phyloP scores from a whole-genome alignment of 768 basidiomycete species.

The Podaxis sp. region DNA sequence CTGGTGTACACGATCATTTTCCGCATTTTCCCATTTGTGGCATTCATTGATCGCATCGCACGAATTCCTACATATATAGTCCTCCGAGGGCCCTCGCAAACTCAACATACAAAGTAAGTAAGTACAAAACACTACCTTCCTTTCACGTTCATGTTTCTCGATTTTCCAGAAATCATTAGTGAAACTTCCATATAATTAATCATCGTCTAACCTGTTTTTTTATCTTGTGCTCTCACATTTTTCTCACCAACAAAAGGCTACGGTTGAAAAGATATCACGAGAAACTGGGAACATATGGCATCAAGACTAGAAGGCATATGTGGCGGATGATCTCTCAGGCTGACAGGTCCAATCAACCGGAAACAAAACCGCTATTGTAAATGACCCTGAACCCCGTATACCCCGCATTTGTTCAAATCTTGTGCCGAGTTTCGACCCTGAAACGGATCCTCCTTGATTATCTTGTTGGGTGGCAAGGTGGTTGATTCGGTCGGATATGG shows the following conservation, averaged over 20 bases:
- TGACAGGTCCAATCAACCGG: neutral
- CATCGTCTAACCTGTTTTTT: neutral
- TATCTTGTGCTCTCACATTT: neutral
- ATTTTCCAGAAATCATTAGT: neutral
- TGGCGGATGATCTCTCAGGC: neutral
- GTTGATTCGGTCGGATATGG: neutral
- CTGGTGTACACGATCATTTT: too few relatives aligned
- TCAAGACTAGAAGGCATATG: neutral
- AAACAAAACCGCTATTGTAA: neutral
- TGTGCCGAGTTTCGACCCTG: slow-evolving; percentile 5
- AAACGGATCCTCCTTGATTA: neutral
- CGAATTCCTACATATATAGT: neutral
- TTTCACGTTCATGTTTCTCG: neutral
- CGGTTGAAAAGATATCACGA: neutral
- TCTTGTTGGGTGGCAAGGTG: neutral
- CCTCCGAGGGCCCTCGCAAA: neutral
- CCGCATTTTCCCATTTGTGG: neutral
- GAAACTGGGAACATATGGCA: neutral
- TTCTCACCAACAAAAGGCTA: neutral
- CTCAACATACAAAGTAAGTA: neutral
- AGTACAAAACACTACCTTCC: neutral
- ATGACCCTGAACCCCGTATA: slow-evolving; percentile 1
- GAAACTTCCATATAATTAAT: neutral
- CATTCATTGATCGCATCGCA: neutral
- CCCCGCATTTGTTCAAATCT: slow-evolving; percentile 6